These are phyloP conservation scores for Coniochaeta sp. DNA, from an alignment of 2,329 filamentous ascomycete species.

Conservation along the genomic window DNA sequence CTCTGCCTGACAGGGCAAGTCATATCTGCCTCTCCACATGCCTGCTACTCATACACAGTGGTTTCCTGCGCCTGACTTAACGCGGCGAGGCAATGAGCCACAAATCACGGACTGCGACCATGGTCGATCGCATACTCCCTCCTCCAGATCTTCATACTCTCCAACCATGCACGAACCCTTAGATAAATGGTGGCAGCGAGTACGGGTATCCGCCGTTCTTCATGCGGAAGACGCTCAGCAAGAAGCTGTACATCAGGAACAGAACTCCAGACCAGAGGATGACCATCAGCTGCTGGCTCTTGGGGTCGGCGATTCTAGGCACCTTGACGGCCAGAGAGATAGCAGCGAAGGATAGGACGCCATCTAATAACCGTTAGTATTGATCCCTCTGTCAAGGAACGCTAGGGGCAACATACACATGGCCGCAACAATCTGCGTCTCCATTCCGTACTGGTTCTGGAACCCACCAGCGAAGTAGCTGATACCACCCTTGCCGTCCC, in stretches of 20 bases:
- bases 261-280: slow-evolving; percentile 72
- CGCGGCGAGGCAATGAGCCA: too few species aligned
- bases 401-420: slow-evolving; percentile 57
- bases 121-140: too few species aligned
- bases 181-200: slow-evolving; percentile 82
- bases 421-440: slow-evolving; percentile 90
- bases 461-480: slow-evolving; percentile 89
- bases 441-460: slow-evolving; percentile 86
- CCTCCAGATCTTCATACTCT: too few species aligned
- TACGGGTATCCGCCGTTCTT: slow-evolving; percentile 97
- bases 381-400: not conserved
- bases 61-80: not conserved
- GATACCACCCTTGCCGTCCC: slow-evolving; percentile 77
- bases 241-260: slow-evolving; percentile 83
- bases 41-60: not conserved
- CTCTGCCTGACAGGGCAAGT: not conserved
- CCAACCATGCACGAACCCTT: slow-evolving; percentile 15
- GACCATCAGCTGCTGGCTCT: slow-evolving; percentile 73
- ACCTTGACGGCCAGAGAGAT: slow-evolving; percentile 91
- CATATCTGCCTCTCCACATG: not conserved
- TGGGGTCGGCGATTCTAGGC: slow-evolving; percentile 74
- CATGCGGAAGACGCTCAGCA: slow-evolving; percentile 85
- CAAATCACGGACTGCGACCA: not conserved
- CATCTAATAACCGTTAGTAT: slow-evolving; percentile 30
- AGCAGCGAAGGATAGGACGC: slow-evolving; percentile 77